phyloP scores from a whole-genome alignment of 2,329 filamentous ascomycete species.

The Tolypocladium tropicale region DNA sequence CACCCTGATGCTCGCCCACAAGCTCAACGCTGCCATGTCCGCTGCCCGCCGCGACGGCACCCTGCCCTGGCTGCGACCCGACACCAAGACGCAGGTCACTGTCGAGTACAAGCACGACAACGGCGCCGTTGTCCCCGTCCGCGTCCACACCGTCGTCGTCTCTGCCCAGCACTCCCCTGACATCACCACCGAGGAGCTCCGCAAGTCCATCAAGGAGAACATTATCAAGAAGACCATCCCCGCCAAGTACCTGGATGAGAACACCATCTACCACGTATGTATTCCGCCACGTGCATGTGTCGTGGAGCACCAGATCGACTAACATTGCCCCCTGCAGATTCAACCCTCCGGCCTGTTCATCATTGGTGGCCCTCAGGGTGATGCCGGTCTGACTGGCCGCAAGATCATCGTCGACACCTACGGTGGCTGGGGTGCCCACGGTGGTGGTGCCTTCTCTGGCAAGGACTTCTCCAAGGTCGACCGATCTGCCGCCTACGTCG shows the following conservation, averaged over 20 bases:
- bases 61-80: conserved; percentile 89
- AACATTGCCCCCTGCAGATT: conserved; percentile 39
- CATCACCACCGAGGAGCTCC: conserved; percentile 83
- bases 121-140: conserved; percentile 82
- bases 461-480: conserved; percentile 99
- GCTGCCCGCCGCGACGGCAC: conserved; percentile 77
- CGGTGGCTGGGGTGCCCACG: conserved; percentile 98
- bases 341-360: conserved; percentile 98
- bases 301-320: background rate
- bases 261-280: conserved; percentile 88
- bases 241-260: conserved; percentile 79
- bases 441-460: conserved; percentile 99
- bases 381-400: conserved; percentile 94
- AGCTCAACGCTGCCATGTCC: conserved; percentile 93
- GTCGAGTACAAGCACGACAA: conserved; percentile 97
- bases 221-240: conserved; percentile 95
- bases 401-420: conserved; percentile 99
- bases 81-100: conserved; percentile 99
- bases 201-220: conserved; percentile 93
- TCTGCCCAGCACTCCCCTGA: conserved; percentile 87
- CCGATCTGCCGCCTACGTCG: conserved; percentile 93
- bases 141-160: conserved; percentile 94
- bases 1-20: conserved; percentile 88
- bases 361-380: conserved; percentile 98
- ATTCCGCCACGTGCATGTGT: background rate